Evolutionary conservation across 768 basidiomycete species (phyloP), one percentile per base, ranked within the genome.

Genomic region (Collybiopsis luxurians): DNA sequence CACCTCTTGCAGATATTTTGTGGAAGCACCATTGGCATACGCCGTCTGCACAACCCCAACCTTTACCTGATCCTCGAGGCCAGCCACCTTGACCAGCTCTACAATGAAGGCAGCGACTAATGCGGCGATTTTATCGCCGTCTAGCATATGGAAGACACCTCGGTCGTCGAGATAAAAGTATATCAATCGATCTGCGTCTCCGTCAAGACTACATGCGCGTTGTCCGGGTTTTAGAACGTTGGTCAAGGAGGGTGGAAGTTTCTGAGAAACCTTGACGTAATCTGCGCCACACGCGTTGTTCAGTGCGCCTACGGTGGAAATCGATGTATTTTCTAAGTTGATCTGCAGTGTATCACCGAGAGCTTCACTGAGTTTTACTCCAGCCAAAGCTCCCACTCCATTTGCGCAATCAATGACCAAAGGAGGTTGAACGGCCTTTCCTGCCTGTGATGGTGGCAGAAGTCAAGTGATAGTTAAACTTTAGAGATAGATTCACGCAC

Each of bases 41-140:
- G 97, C 97, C 0, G 97, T 99, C 70, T 99, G 97, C 11, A 99
- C 95, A 19, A 98, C 90, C 30, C 97, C 97, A 26, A 98, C 90
- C 68, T 89, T 84, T 60, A 98, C 73, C 47, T 82, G 74, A 23
- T 79, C 77, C 23, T 92, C 89, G 40, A 98, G 75, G 19, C 92
- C 93, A 17, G 95, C 86, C 34, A 84, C 81, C 69, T 87, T 90
- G 62, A 96, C 90, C 13, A 96, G 82, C 56, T 94, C 93, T 34
- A 92, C 86, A 60, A 99, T 87, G 75, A 94, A 98, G 26, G 91
- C 87, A 10, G 97, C 93, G 23, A 93, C 93, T 34, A 99, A 79
- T 0, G 90, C 87, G 3, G 97, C 92, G 57, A 98, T 98, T 80
- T 98, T 99, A 75, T 99, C 97, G 11, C 97, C 97, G 63, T 99